Evolutionary conservation across 2,329 filamentous ascomycete genomes (phyloP).

Genomic region (Alternaria sp.): DNA sequence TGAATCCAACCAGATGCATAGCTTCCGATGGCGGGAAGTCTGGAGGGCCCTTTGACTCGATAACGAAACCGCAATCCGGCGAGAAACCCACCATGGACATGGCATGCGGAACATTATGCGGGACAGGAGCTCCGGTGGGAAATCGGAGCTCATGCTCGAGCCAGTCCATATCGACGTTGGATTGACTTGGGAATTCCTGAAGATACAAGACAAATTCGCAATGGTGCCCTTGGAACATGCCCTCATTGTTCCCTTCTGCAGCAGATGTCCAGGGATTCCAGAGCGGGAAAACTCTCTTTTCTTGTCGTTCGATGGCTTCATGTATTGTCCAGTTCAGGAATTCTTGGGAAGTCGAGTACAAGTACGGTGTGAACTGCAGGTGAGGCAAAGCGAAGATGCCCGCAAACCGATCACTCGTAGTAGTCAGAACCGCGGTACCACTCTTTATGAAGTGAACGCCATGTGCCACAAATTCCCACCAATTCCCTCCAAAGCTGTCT

Average conservation of each 20-base stretch:
- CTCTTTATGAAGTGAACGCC: conserved; percentile 87
- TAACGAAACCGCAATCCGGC: conserved; percentile 71
- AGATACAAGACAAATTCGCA: conserved; percentile 91
- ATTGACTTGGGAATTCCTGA: conserved; percentile 64
- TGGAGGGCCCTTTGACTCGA: conserved; percentile 68
- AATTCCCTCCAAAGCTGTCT: conserved; percentile 69
- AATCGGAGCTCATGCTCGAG: conserved; percentile 68
- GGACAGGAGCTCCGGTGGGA: conserved; percentile 65
- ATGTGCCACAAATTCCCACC: conserved; percentile 80
- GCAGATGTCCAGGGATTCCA: conserved; percentile 80
- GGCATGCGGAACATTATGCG: conserved; percentile 60
- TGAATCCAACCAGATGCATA: conserved; percentile 64
- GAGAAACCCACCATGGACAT: conserved; percentile 71
- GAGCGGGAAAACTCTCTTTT: conserved; percentile 62
- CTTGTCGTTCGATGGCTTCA: conserved; percentile 71
- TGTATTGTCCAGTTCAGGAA: conserved; percentile 78
- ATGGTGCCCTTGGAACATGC: conserved; percentile 72
- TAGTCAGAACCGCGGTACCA: conserved; percentile 81
- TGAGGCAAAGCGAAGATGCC: conserved; percentile 91
- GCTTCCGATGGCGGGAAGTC: conserved; percentile 61
- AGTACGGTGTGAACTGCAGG: conserved; percentile 68
- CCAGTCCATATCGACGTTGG: conserved; percentile 54
- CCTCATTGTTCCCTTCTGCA: conserved; percentile 64
- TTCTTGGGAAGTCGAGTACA: conserved; percentile 58
- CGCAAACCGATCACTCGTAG: conserved; percentile 86